Evolutionary conservation across 129 eudicot genomes (phyloP).

Genomic region (Flaveria trinervia): DNA sequence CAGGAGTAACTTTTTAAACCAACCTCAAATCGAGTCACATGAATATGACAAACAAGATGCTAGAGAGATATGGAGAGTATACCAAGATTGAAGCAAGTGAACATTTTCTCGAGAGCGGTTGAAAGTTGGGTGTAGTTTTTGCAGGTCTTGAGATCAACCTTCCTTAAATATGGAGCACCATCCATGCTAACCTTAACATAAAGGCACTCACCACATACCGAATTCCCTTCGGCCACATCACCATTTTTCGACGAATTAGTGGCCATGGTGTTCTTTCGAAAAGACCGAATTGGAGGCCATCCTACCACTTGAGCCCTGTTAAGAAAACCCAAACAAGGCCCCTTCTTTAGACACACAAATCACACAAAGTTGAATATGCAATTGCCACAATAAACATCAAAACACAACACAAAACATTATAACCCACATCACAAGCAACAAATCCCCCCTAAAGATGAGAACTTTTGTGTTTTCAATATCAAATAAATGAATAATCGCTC

Average conservation of each 20-base stretch:
- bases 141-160: constrained; percentile 83
- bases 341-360: constrained; percentile 16
- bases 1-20: no score
- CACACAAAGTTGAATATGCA: not conserved
- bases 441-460: not conserved
- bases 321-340: not conserved
- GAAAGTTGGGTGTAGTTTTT: constrained; percentile 68
- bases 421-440: not conserved
- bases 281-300: constrained; percentile 98
- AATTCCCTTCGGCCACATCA: constrained; percentile 37
- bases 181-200: constrained; percentile 99
- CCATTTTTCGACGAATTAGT: constrained; percentile 52
- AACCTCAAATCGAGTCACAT: not conserved
- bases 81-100: constrained; percentile 84
- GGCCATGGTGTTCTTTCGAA: constrained; percentile 87
- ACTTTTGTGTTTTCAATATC: no score
- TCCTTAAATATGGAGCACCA: constrained; percentile 95
- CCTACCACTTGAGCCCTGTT: constrained; percentile 90
- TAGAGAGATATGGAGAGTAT: constrained; percentile 13
- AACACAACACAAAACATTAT: not conserved
- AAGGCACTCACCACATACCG: constrained; percentile 52
- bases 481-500: no score
- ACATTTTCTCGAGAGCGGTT: constrained; percentile 88
- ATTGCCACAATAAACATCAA: not conserved
- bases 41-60: not conserved